Percentiles rank a stretch among this genome's conserved stretches.
Conservation (phyloP, 2,329 filamentous ascomycete genomes). For the Laburnicola sp. region DNA sequence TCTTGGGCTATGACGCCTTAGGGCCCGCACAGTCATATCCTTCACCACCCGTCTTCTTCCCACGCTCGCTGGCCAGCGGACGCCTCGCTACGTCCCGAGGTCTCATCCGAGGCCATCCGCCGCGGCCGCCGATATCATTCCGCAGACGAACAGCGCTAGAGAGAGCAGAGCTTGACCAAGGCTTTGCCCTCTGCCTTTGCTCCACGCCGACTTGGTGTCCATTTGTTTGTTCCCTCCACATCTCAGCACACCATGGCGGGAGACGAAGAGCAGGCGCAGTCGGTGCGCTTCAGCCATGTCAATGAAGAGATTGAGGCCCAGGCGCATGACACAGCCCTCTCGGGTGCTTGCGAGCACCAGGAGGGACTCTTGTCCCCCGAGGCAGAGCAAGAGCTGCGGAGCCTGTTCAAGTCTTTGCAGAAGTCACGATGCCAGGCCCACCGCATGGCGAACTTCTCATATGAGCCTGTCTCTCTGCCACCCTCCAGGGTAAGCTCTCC, state of each 20-base stretch:
- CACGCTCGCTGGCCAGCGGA: background rate
- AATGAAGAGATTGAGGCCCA: conserved; percentile 45
- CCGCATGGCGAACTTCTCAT: conserved; percentile 83
- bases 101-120: conserved; percentile 5
- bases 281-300: conserved; percentile 47
- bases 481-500: conserved; percentile 73
- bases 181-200: background rate
- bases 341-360: conserved; percentile 23
- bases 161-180: background rate
- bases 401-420: conserved; percentile 72
- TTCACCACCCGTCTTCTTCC: background rate
- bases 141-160: background rate
- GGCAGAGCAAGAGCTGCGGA: conserved; percentile 66
- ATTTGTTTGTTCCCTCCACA: too few relatives aligned
- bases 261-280: conserved; percentile 32
- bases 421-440: conserved; percentile 77
- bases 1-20: conserved; percentile 6
- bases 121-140: background rate
- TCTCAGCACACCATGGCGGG: conserved; percentile 32
- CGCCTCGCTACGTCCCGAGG: background rate
- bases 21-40: conserved; percentile 1
- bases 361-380: conserved; percentile 47
- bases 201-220: background rate
- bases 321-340: conserved; percentile 38
- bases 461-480: conserved; percentile 88